phyloP scores from a whole-genome alignment of 345 rosid genomes.

The Eucalyptus brandiana region DNA sequence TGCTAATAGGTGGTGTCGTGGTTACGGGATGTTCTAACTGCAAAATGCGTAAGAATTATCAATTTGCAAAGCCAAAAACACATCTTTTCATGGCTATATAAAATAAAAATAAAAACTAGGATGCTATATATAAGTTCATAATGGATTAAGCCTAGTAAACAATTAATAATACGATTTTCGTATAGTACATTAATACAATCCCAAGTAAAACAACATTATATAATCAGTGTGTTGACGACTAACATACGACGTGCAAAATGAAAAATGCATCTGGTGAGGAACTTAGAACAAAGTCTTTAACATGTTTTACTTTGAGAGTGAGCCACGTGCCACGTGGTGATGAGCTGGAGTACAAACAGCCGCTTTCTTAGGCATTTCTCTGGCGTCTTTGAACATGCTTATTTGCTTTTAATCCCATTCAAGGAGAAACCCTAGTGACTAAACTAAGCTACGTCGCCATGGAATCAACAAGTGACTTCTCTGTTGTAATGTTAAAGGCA shows the following conservation, averaged over 20 bases:
- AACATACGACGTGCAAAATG: background rate
- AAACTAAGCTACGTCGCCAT: background rate
- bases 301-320: background rate
- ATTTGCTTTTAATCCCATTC: background rate
- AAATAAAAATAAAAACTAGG: too few relatives aligned
- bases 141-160: background rate
- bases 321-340: background rate
- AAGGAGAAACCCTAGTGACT: background rate
- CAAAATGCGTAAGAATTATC: too few relatives aligned
- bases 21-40: too few relatives aligned
- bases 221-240: background rate
- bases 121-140: background rate
- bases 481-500: background rate
- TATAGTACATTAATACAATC: background rate
- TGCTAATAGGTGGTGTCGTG: too few relatives aligned
- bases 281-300: background rate
- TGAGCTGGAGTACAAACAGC: background rate
- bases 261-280: background rate
- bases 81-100: too few relatives aligned
- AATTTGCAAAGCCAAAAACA: too few relatives aligned
- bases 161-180: background rate
- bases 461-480: background rate
- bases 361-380: background rate
- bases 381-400: background rate
- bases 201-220: background rate